Evolutionary conservation across 177 flowering plant genomes (phyloP), one percentile per base, ranked within the genome.

Genomic region (Vitis hybrid): DNA sequence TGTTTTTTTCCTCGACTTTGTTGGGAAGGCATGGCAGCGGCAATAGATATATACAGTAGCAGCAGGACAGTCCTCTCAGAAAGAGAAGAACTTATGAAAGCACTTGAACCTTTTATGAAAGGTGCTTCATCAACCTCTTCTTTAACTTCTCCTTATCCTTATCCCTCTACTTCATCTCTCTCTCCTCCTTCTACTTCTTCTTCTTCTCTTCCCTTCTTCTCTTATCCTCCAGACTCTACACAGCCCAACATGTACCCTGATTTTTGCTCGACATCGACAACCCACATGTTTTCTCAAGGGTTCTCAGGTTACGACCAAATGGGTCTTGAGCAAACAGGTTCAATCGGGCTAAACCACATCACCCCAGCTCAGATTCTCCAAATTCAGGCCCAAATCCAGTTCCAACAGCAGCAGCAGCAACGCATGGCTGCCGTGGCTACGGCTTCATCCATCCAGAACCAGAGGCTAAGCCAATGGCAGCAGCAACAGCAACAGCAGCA

Each of bases 331-430:
- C 77, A 73, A 62, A 54, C 72, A 58, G 72, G 83, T 24, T 59
- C 79, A 17, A 21, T 84, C 54, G 91, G 93, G 68, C 87, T 86
- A 3, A 90, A 85, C 78, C 81, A 82, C 48, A 82, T 85, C 24
- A 84, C 83, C 83, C 86, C 79, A 15, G 49, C 79, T 57, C 94
- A 90, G 52, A 80, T 87, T 68, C 84, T 81, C 7, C 92, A 87
- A 70, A 85, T 86, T 75, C 97, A 90, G 74, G 69, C 79, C 63
- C 84, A 85, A 71, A 61, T 84, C 69, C 66, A 75, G 2, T 56
- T 71, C 71, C 90, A 76, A 56, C 76, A 73, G 17, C 82, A 80
- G n/a, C 79, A 74, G 15, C 84, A 64, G 21, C 75, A 82, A 21
- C 63, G 56, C 12, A n/a, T 19, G 48, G 35, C 65, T 13, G 46